A percentile compares a stretch with the other conserved stretches of the same genome.
phyloP scores from a whole-genome alignment of 345 rosid genomes.

The Brassica nigra region DNA sequence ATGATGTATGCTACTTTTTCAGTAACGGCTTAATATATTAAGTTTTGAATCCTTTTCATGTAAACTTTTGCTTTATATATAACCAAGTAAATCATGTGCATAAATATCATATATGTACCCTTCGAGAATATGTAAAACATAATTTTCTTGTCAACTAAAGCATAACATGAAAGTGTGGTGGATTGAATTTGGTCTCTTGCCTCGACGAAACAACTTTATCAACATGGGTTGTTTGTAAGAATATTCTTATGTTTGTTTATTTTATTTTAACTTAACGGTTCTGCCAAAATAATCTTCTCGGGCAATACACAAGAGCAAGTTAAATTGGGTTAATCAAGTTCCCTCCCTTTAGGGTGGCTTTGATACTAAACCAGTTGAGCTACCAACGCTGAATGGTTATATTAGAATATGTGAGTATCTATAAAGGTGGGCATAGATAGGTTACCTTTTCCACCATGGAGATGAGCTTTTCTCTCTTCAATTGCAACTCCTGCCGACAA shows the following conservation, averaged over 20 bases:
- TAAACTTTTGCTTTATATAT: background rate
- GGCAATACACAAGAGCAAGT: background rate
- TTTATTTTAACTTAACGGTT: background rate
- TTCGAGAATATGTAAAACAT: background rate
- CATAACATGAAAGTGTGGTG: background rate
- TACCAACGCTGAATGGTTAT: background rate
- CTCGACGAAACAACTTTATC: background rate
- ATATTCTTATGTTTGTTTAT: background rate
- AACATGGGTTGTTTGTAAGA: background rate
- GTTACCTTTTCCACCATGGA: constrained; percentile 73
- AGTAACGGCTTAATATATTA: constrained; percentile 1
- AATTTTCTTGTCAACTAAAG: background rate
- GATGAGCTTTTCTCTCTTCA: constrained; percentile 65
- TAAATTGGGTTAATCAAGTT: background rate
- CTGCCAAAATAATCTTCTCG: background rate
- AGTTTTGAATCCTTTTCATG: background rate
- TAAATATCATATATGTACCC: background rate
- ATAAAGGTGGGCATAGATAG: background rate
- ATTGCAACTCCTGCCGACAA: constrained; percentile 60
- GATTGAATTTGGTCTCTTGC: background rate
- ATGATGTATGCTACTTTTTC: background rate
- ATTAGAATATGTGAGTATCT: background rate
- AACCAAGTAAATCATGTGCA: background rate
- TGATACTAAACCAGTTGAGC: background rate
- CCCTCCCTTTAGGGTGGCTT: background rate